Evolutionary conservation across 1,139 yeast species (phyloP).

Genomic region (Yamadazyma dendronema): DNA sequence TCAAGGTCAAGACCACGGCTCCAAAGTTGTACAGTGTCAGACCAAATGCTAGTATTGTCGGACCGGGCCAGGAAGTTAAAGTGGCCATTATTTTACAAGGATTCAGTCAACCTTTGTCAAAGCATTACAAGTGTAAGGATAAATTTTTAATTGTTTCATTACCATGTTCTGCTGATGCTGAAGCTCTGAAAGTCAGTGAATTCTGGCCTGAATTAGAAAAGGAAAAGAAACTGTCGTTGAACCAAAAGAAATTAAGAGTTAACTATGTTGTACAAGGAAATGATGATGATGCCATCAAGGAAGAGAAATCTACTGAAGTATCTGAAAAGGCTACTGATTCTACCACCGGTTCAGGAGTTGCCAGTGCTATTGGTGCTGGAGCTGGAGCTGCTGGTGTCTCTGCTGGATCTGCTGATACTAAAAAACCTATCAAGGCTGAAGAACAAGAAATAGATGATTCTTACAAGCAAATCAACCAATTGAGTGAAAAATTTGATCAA

Average conservation of each 20-base stretch:
- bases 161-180: constrained; percentile 65
- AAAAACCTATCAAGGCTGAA: constrained; percentile 12
- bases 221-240: constrained; percentile 55
- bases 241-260: constrained; percentile 78
- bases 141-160: constrained; percentile 87
- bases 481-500: constrained; percentile 43
- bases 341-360: constrained; percentile 14
- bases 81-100: constrained; percentile 88
- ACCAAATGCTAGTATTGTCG: constrained; percentile 84
- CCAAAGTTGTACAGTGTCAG: constrained; percentile 95
- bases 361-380: constrained; percentile 16
- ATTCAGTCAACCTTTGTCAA: constrained; percentile 67
- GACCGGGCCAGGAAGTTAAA: constrained; percentile 70
- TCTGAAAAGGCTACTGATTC: constrained; percentile 16
- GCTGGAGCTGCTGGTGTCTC: constrained; percentile 14
- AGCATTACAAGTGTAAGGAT: constrained; percentile 80
- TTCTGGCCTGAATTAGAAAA: constrained; percentile 73
- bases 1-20: constrained; percentile 97
- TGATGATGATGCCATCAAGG: constrained; percentile 18
- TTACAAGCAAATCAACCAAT: constrained; percentile 39
- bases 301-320: constrained; percentile 7
- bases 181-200: constrained; percentile 58
- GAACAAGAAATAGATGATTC: constrained; percentile 35
- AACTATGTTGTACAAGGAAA: constrained; percentile 47
- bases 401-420: constrained; percentile 17